phyloP scores from a whole-genome alignment of 805 yeast species.

The Wilhelminamyces savonicus region DNA sequence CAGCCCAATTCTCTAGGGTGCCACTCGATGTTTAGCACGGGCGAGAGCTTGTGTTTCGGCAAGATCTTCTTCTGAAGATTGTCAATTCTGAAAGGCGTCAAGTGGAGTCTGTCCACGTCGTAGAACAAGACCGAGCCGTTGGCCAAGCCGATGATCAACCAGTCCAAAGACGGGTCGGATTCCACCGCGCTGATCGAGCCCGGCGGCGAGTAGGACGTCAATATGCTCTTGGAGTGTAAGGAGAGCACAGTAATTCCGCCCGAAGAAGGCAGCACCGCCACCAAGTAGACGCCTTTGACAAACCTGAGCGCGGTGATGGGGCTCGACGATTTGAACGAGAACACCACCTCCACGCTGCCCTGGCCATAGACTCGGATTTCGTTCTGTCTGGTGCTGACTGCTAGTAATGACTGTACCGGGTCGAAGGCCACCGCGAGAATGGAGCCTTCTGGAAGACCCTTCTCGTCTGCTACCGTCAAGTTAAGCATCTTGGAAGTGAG shows the following conservation, averaged over 20 bases:
- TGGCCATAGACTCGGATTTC: slow-evolving; percentile 80
- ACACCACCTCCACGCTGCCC: slow-evolving; percentile 65
- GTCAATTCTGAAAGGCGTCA: slow-evolving; percentile 61
- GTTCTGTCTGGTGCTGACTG: slow-evolving; percentile 67
- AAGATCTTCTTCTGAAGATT: slow-evolving; percentile 61
- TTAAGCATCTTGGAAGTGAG: slow-evolving; percentile 23
- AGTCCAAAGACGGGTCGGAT: slow-evolving; percentile 83
- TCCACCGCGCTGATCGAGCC: slow-evolving; percentile 64
- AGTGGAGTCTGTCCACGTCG: slow-evolving; percentile 72
- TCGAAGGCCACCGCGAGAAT: slow-evolving; percentile 71
- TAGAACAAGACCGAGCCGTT: slow-evolving; percentile 69
- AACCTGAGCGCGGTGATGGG: slow-evolving; percentile 55
- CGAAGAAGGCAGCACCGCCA: slow-evolving; percentile 55
- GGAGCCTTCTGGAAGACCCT: slow-evolving; percentile 47
- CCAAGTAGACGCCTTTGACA: slow-evolving; percentile 75
- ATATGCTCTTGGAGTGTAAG: slow-evolving; percentile 51
- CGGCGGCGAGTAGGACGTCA: slow-evolving; percentile 57
- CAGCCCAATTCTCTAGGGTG: slow-evolving; percentile 89
- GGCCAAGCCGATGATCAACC: slow-evolving; percentile 72
- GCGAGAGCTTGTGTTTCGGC: slow-evolving; percentile 53
- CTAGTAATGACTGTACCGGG: slow-evolving; percentile 82
- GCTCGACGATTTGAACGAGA: slow-evolving; percentile 45
- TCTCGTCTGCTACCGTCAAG: slow-evolving; percentile 21
- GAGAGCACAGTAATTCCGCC: slow-evolving; percentile 66
- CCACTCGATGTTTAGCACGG: slow-evolving; percentile 64